Conservation (phyloP, 2,329 filamentous ascomycete species). For the Waltergamsia citrina region DNA sequence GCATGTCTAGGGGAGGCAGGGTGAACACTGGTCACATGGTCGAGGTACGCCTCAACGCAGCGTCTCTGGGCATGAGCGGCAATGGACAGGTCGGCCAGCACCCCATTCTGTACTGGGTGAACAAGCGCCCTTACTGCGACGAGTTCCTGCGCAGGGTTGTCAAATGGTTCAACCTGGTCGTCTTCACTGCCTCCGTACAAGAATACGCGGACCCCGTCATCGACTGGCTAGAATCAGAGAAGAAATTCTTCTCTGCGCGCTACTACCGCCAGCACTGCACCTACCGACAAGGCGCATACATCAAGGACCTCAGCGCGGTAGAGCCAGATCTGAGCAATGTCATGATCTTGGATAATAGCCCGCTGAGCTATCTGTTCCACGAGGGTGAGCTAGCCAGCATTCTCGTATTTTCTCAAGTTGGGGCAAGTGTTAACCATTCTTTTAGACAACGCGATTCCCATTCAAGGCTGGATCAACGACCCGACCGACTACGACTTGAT, state of each 20-base stretch:
- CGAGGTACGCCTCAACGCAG: slow-evolving; percentile 80
- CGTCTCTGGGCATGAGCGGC: slow-evolving; percentile 56
- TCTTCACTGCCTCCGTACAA: slow-evolving; percentile 96
- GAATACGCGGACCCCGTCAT: slow-evolving; percentile 98
- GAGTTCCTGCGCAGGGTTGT: slow-evolving; percentile 86
- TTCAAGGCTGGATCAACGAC: slow-evolving; percentile 98
- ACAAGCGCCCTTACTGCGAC: slow-evolving; percentile 94
- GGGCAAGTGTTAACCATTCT: slow-evolving; percentile 2
- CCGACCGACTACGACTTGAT: slow-evolving; percentile 93
- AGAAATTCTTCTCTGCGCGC: slow-evolving; percentile 88
- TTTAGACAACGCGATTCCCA: slow-evolving; percentile 94
- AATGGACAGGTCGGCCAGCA: slow-evolving; percentile 59
- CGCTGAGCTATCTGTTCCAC: slow-evolving; percentile 96
- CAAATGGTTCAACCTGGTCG: slow-evolving; percentile 96
- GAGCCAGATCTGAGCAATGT: slow-evolving; percentile 96
- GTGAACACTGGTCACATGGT: slow-evolving; percentile 99
- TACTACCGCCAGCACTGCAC: slow-evolving; percentile 98
- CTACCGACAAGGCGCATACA: slow-evolving; percentile 88
- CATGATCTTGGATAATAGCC: slow-evolving; percentile 98
- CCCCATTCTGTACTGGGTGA: slow-evolving; percentile 96
- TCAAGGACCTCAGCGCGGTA: slow-evolving; percentile 93
- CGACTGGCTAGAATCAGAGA: slow-evolving; percentile 94
- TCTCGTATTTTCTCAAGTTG: not conserved
- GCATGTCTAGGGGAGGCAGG: slow-evolving; percentile 89
- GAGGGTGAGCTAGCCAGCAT: slow-evolving; percentile 56